Evolutionary conservation across 768 basidiomycete genomes (phyloP), one percentile per base, ranked within the genome.

Genomic region (Suillus luteus): DNA sequence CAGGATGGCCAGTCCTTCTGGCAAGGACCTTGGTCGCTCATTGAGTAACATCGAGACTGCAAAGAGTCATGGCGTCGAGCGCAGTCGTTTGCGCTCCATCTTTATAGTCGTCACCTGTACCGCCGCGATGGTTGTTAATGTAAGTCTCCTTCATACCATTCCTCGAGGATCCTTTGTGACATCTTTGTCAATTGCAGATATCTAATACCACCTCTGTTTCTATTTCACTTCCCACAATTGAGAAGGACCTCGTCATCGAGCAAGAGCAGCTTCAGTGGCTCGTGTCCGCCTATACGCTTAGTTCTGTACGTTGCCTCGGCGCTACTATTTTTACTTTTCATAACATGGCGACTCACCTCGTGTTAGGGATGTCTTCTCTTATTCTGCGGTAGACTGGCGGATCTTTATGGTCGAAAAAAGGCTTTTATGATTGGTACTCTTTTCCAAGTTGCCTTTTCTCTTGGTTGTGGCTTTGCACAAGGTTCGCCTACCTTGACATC

Each of bases 321-420:
- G n/a, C 40, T n/a, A 55, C 15, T 27, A 24, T 6, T 41, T 11
- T 19, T 17, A 10, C 22, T 35, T 40, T 27, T n/a, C 15, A 6
- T 4, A 12, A 46, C n/a, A 17, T 40, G 40, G 9, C 2, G 10
- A 0, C 43, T 41, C 38, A 64, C 43, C 31, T 48, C 43, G 11
- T 35, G 27, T 24, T 22, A 92, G 91, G 91, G 89, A 9, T 95
- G 93, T 68, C 78, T 94, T 12, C 82, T 94, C 3, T 80, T 95
- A 11, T 82, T 92, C 14, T 86, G 85, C 33, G 93, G 93, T 0
- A 81, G 92, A n/a, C 73, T 95, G 1, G 91, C 92, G 1, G 93
- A 95, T 72, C 75, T 92, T 2, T 87, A 89, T 66, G 93, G 94
- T 1, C 82, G 92, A 38, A 93, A 90, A 68, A 81, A 78, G 40